Conservation (phyloP, 768 basidiomycete genomes). For the Rhodotorula taiwanensis region DNA sequence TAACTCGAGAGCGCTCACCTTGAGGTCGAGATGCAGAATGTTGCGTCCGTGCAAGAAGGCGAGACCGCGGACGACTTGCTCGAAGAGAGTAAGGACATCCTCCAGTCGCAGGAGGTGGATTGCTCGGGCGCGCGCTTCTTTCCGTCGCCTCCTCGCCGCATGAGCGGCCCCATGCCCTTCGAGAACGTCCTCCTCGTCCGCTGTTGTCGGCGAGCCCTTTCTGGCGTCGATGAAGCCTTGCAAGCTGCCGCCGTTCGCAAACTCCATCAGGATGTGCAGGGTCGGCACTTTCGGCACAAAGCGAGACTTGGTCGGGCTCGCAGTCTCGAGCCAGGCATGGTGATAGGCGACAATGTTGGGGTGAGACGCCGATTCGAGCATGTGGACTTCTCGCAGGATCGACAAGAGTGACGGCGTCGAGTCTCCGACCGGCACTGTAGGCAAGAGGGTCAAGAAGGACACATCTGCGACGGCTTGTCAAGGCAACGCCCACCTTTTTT, state of each 20-base stretch:
- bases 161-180: neutral
- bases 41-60: conserved; percentile 41
- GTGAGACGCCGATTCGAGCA: conserved; percentile 46
- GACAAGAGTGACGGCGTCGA: conserved; percentile 44
- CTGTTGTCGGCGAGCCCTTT: neutral
- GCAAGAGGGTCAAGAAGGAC: neutral
- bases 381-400: conserved; percentile 44
- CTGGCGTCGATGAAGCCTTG: conserved; percentile 16
- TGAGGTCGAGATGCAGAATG: conserved; percentile 35
- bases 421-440: conserved; percentile 44
- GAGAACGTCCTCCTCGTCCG: conserved; percentile 34
- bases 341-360: conserved; percentile 49
- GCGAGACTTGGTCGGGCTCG: neutral
- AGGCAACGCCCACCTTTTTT: conserved; percentile 26
- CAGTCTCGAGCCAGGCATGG: conserved; percentile 47
- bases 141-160: neutral
- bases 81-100: conserved; percentile 44
- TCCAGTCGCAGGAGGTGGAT: conserved; percentile 44
- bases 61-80: conserved; percentile 45
- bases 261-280: conserved; percentile 48
- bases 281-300: conserved; percentile 40
- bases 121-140: conserved; percentile 17
- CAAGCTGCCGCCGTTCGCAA: conserved; percentile 46
- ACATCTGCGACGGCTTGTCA: neutral
- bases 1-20: conserved; percentile 13